Conservation (phyloP, 139 green algal genomes). For the Chlorella sp. region DNA sequence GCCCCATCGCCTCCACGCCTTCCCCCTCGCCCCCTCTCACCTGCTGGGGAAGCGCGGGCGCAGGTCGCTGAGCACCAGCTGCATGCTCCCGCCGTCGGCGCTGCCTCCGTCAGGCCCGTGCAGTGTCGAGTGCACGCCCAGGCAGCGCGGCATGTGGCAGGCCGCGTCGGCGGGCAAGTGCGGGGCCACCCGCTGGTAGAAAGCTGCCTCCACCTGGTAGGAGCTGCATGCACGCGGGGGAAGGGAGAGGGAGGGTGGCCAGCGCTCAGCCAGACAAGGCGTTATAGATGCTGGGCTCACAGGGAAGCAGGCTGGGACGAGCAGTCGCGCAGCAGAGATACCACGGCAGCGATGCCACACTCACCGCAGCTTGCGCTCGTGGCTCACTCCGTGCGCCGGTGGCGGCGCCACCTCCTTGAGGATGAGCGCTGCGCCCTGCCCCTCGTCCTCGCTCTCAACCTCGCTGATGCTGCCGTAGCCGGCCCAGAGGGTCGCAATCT, state of each 20-base stretch:
- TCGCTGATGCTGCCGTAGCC: constrained; percentile 18
- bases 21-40: not conserved
- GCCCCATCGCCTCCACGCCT: too few species aligned
- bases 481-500: constrained; percentile 12
- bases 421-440: not conserved
- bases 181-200: constrained; percentile 31
- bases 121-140: constrained; percentile 20
- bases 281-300: not conserved
- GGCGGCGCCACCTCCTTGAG: constrained; percentile 18
- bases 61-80: constrained; percentile 36
- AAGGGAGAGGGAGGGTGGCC: not conserved
- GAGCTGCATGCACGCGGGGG: not conserved
- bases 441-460: not conserved
- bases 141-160: constrained; percentile 11
- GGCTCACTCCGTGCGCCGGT: not conserved
- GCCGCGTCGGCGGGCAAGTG: not conserved
- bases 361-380: constrained; percentile 25
- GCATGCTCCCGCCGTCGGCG: constrained; percentile 12
- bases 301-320: not conserved
- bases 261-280: not conserved
- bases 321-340: not conserved
- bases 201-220: constrained; percentile 32
- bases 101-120: not conserved
- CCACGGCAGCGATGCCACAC: too few species aligned
- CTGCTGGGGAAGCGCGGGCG: not conserved